Evolutionary conservation across 2,329 filamentous ascomycete genomes (phyloP).

Genomic region (Microcyclospora tardicrescens): DNA sequence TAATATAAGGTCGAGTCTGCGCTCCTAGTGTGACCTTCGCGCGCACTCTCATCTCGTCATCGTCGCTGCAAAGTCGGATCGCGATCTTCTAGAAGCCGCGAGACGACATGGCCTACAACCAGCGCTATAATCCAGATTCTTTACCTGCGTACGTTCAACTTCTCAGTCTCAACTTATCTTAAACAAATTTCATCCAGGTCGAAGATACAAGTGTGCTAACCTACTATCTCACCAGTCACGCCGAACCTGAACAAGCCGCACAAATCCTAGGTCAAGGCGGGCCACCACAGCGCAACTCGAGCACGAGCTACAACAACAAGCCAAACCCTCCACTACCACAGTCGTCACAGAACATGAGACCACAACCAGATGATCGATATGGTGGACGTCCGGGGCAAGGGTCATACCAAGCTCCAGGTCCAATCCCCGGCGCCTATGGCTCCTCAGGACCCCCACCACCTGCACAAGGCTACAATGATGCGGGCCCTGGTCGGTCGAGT

Average conservation of each 20-base stretch:
- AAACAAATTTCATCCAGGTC: conserved; percentile 11
- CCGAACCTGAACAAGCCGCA: conserved; percentile 53
- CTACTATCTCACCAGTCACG: conserved; percentile 33
- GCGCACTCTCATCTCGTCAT: no score
- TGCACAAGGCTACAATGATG: conserved; percentile 20
- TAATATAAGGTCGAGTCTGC: no score
- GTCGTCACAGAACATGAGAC: conserved; percentile 22
- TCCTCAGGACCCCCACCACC: conserved; percentile 16
- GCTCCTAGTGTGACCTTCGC: no score
- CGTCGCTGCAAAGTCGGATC: no score
- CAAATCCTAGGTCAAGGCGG: conserved; percentile 23
- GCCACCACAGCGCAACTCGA: conserved; percentile 16
- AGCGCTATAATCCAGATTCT: conserved; percentile 83
- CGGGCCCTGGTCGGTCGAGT: conserved; percentile 10
- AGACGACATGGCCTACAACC: conserved; percentile 75
- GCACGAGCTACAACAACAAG: conserved; percentile 30
- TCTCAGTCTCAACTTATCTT: conserved; percentile 3
- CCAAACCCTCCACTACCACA: conserved; percentile 25
- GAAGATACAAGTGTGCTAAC: conserved; percentile 26
- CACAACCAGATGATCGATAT: conserved; percentile 25
- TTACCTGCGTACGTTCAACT: conserved; percentile 62
- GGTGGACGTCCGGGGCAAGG: conserved; percentile 15
- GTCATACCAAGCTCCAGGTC: conserved; percentile 13
- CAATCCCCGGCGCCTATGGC: conserved; percentile 28
- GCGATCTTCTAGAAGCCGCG: no score